phyloP scores from a whole-genome alignment of 768 basidiomycete species.

The Termitomyces sp. region DNA sequence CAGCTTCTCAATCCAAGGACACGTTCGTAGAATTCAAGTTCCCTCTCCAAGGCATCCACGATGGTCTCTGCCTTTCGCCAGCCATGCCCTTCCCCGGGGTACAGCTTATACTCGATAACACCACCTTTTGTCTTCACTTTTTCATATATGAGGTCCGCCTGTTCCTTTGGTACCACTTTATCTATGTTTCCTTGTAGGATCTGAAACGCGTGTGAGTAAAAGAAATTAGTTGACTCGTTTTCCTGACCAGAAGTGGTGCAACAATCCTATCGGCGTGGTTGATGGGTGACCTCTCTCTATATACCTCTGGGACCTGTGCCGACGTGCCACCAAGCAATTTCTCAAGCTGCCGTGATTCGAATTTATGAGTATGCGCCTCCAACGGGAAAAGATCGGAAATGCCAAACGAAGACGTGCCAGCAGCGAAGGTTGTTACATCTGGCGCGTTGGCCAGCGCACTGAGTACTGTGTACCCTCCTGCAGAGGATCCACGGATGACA shows the following conservation, averaged over 20 bases:
- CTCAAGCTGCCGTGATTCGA: constrained; percentile 52
- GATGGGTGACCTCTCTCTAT: constrained; percentile 56
- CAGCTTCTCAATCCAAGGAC: constrained; percentile 27
- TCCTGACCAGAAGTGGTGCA: constrained; percentile 54
- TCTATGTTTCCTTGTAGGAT: constrained; percentile 66
- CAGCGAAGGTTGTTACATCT: constrained; percentile 48
- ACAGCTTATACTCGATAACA: constrained; percentile 51
- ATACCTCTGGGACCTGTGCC: constrained; percentile 50
- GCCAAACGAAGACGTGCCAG: constrained; percentile 61
- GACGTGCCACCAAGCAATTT: constrained; percentile 59
- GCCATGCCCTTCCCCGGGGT: constrained; percentile 64
- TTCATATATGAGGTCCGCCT: constrained; percentile 53
- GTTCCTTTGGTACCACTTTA: constrained; percentile 60
- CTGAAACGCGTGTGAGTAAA: constrained; percentile 23
- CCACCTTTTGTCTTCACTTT: constrained; percentile 45
- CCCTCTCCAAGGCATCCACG: constrained; percentile 43
- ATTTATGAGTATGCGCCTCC: constrained; percentile 66
- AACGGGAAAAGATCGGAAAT: constrained; percentile 57
- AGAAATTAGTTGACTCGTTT: neutral
- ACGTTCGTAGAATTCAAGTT: constrained; percentile 49
- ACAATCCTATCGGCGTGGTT: constrained; percentile 56
- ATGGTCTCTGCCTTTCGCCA: constrained; percentile 53
- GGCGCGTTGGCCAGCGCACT: constrained; percentile 35
- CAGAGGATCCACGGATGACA: constrained; percentile 66
- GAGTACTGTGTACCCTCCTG: constrained; percentile 71